phyloP scores from a whole-genome alignment of 1,139 yeast species.

The Lodderomyces metapsilosis region DNA sequence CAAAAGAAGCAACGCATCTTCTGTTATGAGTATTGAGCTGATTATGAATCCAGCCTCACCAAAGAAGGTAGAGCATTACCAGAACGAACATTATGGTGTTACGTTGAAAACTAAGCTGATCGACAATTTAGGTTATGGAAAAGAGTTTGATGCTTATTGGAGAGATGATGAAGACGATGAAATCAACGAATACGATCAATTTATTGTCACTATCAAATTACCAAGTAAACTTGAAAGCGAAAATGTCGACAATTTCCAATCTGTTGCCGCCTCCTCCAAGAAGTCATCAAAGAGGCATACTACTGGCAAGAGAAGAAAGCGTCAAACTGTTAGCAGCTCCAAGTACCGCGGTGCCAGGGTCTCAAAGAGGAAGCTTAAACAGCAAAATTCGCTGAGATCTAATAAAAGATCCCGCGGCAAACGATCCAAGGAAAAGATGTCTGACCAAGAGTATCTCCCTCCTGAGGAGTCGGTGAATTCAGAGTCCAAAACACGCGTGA shows the following conservation, averaged over 20 bases:
- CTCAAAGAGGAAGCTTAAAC: too few species aligned
- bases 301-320: too few species aligned
- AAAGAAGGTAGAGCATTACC: background rate
- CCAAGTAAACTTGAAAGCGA: background rate
- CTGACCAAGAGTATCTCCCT: slow-evolving; percentile 22
- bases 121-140: too few species aligned
- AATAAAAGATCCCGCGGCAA: background rate
- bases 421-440: slow-evolving; percentile 7
- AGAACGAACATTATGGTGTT: background rate
- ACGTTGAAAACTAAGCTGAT: too few species aligned
- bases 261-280: too few species aligned
- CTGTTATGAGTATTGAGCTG: slow-evolving; percentile 1
- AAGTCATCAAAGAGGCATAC: too few species aligned
- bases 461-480: slow-evolving; percentile 13
- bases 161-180: background rate
- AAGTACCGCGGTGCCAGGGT: too few species aligned
- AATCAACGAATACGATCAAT: background rate
- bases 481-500: background rate
- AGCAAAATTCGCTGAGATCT: background rate
- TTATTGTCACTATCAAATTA: background rate
- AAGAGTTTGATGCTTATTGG: background rate
- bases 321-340: too few species aligned
- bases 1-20: background rate
- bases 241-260: background rate
- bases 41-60: background rate